Conservation (phyloP, 192 early-diverging fungal genomes). For the Entomortierella parvispora region DNA sequence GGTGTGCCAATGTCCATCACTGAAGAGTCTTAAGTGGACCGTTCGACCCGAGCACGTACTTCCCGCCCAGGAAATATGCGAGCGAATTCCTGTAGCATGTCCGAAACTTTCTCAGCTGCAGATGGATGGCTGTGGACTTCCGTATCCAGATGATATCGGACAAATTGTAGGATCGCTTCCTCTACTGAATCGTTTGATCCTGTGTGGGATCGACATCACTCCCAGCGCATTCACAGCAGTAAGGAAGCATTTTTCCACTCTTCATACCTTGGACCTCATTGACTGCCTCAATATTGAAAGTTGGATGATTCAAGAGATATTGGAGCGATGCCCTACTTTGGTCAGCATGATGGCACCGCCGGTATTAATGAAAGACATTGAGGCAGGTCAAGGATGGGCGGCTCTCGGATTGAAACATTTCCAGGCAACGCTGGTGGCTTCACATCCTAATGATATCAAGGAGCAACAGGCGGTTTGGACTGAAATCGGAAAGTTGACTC, state of each 20-base stretch:
- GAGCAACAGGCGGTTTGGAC: slow-evolving; percentile 19
- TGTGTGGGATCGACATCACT: slow-evolving; percentile 24
- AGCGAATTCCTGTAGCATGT: slow-evolving; percentile 22
- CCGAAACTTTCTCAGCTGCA: slow-evolving; percentile 19
- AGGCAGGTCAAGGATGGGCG: slow-evolving; percentile 18
- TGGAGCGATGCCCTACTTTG: slow-evolving; percentile 22
- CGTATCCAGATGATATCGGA: slow-evolving; percentile 12
- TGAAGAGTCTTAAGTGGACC: slow-evolving; percentile 29
- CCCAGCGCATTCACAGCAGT: slow-evolving; percentile 5
- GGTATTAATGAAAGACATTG: slow-evolving; percentile 23
- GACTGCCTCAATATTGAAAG: slow-evolving; percentile 24
- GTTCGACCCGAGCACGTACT: slow-evolving; percentile 7
- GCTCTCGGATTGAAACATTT: slow-evolving; percentile 10
- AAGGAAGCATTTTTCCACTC: slow-evolving; percentile 14
- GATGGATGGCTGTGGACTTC: slow-evolving; percentile 22
- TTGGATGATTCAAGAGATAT: slow-evolving; percentile 27
- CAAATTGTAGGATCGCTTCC: slow-evolving; percentile 14
- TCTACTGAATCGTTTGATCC: not conserved
- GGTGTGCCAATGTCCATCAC: slow-evolving; percentile 26
- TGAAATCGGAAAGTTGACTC: slow-evolving; percentile 9
- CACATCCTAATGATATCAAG: not conserved
- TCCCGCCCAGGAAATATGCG: slow-evolving; percentile 31
- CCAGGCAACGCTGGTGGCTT: not conserved
- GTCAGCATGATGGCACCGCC: not conserved
- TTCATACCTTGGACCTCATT: slow-evolving; percentile 15